These are phyloP conservation scores for Anisodus tanguticus DNA, from an alignment of 257 asterid genomes.

Conservation along the genomic window DNA sequence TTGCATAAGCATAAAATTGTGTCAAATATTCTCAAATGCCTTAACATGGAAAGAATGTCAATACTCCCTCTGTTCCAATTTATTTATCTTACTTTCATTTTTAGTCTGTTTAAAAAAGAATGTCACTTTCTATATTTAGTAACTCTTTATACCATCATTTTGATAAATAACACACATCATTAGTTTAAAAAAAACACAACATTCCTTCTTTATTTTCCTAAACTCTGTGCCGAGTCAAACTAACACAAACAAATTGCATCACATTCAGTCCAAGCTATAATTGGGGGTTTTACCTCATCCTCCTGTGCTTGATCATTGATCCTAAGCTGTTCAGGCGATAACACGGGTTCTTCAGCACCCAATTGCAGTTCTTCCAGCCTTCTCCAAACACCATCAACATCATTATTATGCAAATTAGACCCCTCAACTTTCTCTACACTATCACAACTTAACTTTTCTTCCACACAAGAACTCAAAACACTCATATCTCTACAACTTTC, in stretches of 20 bases:
- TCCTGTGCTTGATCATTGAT: conserved; percentile 73
- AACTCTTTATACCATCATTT: too few relatives aligned
- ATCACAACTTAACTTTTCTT: conserved; percentile 28
- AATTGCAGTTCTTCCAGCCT: conserved; percentile 59
- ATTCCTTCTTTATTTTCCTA: too few relatives aligned
- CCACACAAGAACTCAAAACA: conserved; percentile 13
- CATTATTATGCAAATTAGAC: conserved; percentile 31
- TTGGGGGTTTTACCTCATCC: conserved; percentile 65
- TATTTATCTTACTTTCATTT: too few relatives aligned
- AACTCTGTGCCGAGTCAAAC: too few relatives aligned
- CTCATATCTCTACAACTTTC: neutral
- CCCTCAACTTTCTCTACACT: conserved; percentile 36
- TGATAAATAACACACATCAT: too few relatives aligned
- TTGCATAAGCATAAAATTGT: neutral
- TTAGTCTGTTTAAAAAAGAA: too few relatives aligned
- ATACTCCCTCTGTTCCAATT: neutral
- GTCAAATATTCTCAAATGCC: neutral
- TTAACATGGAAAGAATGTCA: conserved; percentile 9
- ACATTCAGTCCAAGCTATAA: neutral
- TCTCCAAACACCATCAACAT: conserved; percentile 45
- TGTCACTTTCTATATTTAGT: too few relatives aligned
- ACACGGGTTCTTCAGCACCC: conserved; percentile 48
- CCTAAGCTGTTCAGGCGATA: conserved; percentile 59
- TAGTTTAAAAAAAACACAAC: too few relatives aligned
- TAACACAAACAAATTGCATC: neutral